A percentile compares a stretch with the other conserved stretches of the same genome.
phyloP scores from a whole-genome alignment of 257 asterid species.

The Paraleonurus japonicus region DNA sequence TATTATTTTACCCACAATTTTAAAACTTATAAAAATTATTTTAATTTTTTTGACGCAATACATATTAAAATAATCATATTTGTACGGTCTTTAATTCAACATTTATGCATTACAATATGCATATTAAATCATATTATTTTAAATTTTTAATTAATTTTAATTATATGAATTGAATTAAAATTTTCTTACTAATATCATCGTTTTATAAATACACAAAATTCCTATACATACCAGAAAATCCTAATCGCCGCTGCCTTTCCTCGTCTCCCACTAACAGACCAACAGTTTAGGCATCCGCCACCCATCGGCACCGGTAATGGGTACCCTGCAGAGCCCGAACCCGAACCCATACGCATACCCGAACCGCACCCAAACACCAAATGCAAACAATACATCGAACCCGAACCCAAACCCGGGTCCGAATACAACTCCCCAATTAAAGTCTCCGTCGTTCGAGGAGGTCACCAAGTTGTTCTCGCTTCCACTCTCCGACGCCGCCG shows the following conservation, averaged over 20 bases:
- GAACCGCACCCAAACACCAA: slow-evolving; percentile 14
- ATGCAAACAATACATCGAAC: slow-evolving; percentile 17
- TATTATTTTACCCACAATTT: too few species aligned
- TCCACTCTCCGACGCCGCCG: slow-evolving; percentile 68
- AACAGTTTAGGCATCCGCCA: background rate
- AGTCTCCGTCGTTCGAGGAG: slow-evolving; percentile 45
- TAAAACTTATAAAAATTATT: too few species aligned
- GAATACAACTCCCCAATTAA: slow-evolving; percentile 26
- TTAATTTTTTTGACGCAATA: too few species aligned
- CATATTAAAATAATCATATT: too few species aligned
- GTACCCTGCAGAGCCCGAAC: slow-evolving; percentile 33
- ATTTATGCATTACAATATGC: too few species aligned
- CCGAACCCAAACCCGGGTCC: slow-evolving; percentile 22
- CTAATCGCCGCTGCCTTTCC: background rate
- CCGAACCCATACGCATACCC: slow-evolving; percentile 19
- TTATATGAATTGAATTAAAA: too few species aligned
- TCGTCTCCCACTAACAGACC: too few species aligned
- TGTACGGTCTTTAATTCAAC: too few species aligned
- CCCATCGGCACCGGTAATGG: slow-evolving; percentile 28
- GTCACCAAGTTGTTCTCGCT: slow-evolving; percentile 50
- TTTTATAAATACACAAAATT: too few species aligned
- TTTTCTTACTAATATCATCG: too few species aligned
- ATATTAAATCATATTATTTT: too few species aligned
- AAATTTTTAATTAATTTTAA: too few species aligned
- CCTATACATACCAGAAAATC: background rate